Evolutionary conservation across 495 filamentous ascomycete species (phyloP), one percentile per base, ranked within the genome.

Genomic region (Penicillium alfredii): DNA sequence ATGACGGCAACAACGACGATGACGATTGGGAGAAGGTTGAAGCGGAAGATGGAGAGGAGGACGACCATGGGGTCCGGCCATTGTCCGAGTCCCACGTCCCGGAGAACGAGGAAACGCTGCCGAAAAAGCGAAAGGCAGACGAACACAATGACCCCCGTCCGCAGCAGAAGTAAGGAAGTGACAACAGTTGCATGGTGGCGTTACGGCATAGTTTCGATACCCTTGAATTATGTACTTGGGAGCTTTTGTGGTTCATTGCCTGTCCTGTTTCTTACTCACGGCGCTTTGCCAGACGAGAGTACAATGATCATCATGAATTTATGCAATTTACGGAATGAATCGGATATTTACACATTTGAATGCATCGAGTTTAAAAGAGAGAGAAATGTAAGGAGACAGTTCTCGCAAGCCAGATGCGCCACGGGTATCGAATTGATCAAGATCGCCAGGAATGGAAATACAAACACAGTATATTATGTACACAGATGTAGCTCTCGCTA

Each of bases 1-100:
- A n/a, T n/a, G n/a, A n/a, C n/a, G n/a, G n/a, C n/a, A 38, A 26
- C 12, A 26, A 14, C 10, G 49, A 54, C 1, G 66, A 71, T 27
- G 66, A 64, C 20, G 66, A 64, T 15, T 71, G 66, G 66, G 66
- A 71, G 33, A 67, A 66, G 36, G 54, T 71, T 13, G 66, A 71
- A 33, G 60, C 44, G 3, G 58, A 66, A 26, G 62, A 68, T 34
- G 60, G 45, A 7, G 56, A 66, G 5, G 56, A 56, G 14, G 61
- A 47, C 10, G 56, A 67, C 17, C 57, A 66, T 36, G 66, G 60
- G 4, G 55, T 69, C 3, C 47, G 53, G 22, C 45, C 44, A 13
- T 41, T 67, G 12, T 36, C 44, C 8, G 65, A 58, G 6, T 68
- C 60, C 4, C 56, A 33, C 13, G 20, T 56, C 10, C 35, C 64